Base-by-base conservation (phyloP, 2,329 filamentous ascomycete species). In the Exophiala mesophila region DNA sequence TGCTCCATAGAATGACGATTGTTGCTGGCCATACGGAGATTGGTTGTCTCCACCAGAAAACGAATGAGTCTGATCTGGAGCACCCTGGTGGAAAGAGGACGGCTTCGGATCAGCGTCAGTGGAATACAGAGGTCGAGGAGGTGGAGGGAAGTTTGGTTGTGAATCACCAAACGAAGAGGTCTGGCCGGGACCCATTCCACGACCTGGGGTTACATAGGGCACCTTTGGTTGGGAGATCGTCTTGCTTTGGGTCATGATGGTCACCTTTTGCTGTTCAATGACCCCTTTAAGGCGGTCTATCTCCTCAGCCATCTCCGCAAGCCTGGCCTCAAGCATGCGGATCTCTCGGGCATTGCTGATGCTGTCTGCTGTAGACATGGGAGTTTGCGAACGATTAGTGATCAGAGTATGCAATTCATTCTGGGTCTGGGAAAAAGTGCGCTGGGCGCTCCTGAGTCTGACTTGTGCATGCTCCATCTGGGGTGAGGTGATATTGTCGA, bases 221-320 rank as follows among this genome's bases (percentile, higher is more conserved):
- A 39, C 32, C 23, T 41, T 47, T 26, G 48, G 48, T 20, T 45
- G 38, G 10, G 37, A 6, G 16, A 51, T 45, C 17, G 44, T 41
- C 33, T 39, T 41, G 32, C 48, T 51, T 36, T 51, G 48, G 13
- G 30, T 45, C 18, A 38, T 41, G 38, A 51, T 51, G 15, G 48
- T 51, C 15, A 30, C 39, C 28, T 29, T 19, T 31, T 51, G 48
- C 18, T 23, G 39, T n/a, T 28, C 21, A 26, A 45, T 40, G 12
- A 29, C 38, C 4, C 39, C 41, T 18, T 20, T 13, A 29, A 51
- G 13, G 3, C 13, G 5, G 2, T 20, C 33, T 34, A 51, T 47
- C 16, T 47, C 44, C 10, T 43, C 36, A 29, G 45, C 41, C 21
- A 24, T 38, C 16, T 37, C 21, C 16, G 17, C 17, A 35, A 51